Percentiles rank a stretch among this genome's conserved stretches.
Evolutionary conservation across 2,329 filamentous ascomycete genomes (phyloP).

Genomic region (Chalaropsis ovoidea): DNA sequence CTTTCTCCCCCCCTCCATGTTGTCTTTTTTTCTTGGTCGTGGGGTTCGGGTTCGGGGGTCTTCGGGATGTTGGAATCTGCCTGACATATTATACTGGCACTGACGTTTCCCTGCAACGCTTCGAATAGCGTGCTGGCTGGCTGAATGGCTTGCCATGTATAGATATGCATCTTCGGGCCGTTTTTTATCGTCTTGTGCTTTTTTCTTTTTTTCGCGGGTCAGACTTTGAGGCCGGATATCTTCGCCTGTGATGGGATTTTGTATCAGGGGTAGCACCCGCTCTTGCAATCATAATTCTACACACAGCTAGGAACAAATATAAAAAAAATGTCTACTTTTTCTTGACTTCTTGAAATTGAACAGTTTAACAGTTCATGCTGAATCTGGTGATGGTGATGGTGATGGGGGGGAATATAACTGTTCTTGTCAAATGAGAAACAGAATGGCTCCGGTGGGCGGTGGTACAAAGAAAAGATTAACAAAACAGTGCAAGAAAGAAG

Average conservation of each 20-base stretch:
- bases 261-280: too few relatives aligned
- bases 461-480: not conserved
- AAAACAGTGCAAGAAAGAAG: not conserved
- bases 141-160: not conserved
- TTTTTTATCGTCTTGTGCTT: not conserved
- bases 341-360: not conserved
- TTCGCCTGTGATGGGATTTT: not conserved
- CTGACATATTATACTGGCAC: not conserved
- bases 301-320: not conserved
- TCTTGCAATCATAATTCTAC: not conserved
- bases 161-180: not conserved
- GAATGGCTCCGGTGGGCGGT: not conserved
- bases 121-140: not conserved
- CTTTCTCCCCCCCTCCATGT: not conserved
- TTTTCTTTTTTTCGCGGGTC: not conserved
- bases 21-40: not conserved
- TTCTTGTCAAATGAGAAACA: not conserved
- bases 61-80: constrained; percentile 2
- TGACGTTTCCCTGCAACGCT: not conserved
- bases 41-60: not conserved
- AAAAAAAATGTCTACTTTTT: not conserved
- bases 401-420: constrained; percentile 1
- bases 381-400: not conserved
- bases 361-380: constrained; percentile 1
- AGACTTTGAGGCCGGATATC: not conserved